Evolutionary conservation across 1,139 yeast genomes (phyloP).

Genomic region (Waltiozyma sp.): DNA sequence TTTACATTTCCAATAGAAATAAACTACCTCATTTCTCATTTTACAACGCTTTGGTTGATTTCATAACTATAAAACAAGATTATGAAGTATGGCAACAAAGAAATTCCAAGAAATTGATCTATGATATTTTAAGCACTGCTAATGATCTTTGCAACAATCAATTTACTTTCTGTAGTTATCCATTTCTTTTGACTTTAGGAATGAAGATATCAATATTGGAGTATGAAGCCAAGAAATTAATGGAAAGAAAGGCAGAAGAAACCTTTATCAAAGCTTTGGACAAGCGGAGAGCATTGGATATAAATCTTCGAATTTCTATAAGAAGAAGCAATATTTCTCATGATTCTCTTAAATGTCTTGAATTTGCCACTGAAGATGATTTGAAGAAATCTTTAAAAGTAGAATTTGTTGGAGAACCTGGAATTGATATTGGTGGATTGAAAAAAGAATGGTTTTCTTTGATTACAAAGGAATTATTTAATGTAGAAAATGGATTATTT

Average conservation of each 20-base stretch:
- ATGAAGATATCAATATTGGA: conserved; percentile 72
- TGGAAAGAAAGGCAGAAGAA: conserved; percentile 85
- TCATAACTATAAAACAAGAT: conserved; percentile 63
- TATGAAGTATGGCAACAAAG: conserved; percentile 77
- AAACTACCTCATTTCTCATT: conserved; percentile 43
- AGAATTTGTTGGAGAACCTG: conserved; percentile 79
- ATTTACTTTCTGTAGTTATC: conserved; percentile 69
- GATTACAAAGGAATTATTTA: conserved; percentile 57
- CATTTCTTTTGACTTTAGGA: conserved; percentile 73
- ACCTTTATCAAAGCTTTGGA: conserved; percentile 74
- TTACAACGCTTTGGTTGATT: conserved; percentile 77
- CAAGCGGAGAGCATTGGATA: conserved; percentile 47
- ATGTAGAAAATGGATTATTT: conserved; percentile 54
- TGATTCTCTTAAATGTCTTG: conserved; percentile 67
- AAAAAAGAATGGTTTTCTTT: conserved; percentile 87
- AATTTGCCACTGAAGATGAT: conserved; percentile 39
- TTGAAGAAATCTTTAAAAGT: conserved; percentile 67
- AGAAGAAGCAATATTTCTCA: conserved; percentile 56
- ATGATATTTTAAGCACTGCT: conserved; percentile 10
- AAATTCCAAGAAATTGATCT: conserved; percentile 12
- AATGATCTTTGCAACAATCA: conserved; percentile 3
- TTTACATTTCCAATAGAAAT: conserved; percentile 40
- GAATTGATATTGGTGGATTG: conserved; percentile 91
- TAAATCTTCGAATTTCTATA: conserved; percentile 56
- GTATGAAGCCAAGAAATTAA: conserved; percentile 69